Evolutionary conservation across 495 filamentous ascomycete genomes (phyloP), one percentile per base, ranked within the genome.

Genomic region (Parmelia sp.): DNA sequence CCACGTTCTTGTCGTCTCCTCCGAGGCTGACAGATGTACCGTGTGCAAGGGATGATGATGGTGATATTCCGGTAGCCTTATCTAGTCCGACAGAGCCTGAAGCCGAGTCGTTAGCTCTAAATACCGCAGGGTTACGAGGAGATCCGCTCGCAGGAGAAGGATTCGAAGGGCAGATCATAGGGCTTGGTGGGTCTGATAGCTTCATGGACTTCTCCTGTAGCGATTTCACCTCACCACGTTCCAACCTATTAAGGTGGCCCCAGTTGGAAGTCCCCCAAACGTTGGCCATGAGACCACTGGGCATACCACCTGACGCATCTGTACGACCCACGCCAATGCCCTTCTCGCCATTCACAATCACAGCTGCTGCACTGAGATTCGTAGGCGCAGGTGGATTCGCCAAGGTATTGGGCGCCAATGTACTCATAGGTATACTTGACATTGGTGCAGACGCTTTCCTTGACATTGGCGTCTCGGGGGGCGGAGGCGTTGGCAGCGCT

Each of bases 261-360:
- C 90, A 95, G 45, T 91, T 86, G 44, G 84, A 86, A 74, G 86
- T 93, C 53, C 92, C 92, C 92, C 92, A 97, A 61, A 94, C 78
- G 69, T 97, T 97, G 25, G 91, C 92, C 82, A 96, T 86, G 67
- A 95, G 84, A 25, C 89, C 91, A 63, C 86, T 88, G 0, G 91
- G 89, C 79, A 94, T 85, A 4, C 83, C 81, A 21, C 89, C 88
- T 23, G 84, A 85, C 58, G 78, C 79, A 67, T 86, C 87, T 44
- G 79, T 79, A 44, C 78, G 71, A 15, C 83, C 82, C 60, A 84
- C 68, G n/a, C 79, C 82, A 64, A 88, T 79, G 17, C 81, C 87
- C 63, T 83, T 83, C 72, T 96, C 88, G 65, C 89, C 83, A 70
- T 88, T 90, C 25, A 92, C 84, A 29, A 90, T 79, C 51, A 97